Percentiles rank a stretch among this genome's conserved stretches.
phyloP scores from a whole-genome alignment of 1,139 yeast species.

The Yamadazyma taylorii region DNA sequence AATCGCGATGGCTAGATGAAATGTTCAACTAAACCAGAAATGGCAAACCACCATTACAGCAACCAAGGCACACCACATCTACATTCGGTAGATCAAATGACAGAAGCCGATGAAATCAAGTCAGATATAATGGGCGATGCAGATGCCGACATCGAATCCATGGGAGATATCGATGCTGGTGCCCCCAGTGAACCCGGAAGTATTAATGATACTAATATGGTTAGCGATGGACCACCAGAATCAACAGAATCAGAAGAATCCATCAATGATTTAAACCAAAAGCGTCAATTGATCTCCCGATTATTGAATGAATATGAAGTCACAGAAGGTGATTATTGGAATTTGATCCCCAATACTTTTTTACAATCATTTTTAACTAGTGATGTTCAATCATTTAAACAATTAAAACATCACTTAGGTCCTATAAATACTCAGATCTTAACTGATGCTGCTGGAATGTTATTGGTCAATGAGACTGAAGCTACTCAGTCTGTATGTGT shows the following conservation, averaged over 20 bases:
- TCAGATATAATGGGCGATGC: too few relatives aligned
- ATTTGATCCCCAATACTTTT: conserved; percentile 33
- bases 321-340: conserved; percentile 40
- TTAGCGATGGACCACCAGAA: neutral
- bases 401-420: conserved; percentile 29
- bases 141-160: too few relatives aligned
- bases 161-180: too few relatives aligned
- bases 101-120: too few relatives aligned
- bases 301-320: conserved; percentile 20
- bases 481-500: conserved; percentile 33
- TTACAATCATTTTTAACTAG: conserved; percentile 27
- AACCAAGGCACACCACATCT: too few relatives aligned
- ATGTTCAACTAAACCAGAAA: too few relatives aligned
- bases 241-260: neutral
- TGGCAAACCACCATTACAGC: too few relatives aligned
- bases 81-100: too few relatives aligned
- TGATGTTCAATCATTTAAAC: conserved; percentile 25
- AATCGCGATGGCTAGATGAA: too few relatives aligned
- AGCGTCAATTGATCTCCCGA: conserved; percentile 24
- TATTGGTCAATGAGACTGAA: conserved; percentile 31
- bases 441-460: conserved; percentile 32
- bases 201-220: too few relatives aligned
- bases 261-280: conserved; percentile 16
- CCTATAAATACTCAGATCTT: conserved; percentile 33
- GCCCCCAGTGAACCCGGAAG: too few relatives aligned